Evolutionary conservation across 1,139 yeast genomes (phyloP), one percentile per base, ranked within the genome.

Genomic region (Candida frijolesensis): DNA sequence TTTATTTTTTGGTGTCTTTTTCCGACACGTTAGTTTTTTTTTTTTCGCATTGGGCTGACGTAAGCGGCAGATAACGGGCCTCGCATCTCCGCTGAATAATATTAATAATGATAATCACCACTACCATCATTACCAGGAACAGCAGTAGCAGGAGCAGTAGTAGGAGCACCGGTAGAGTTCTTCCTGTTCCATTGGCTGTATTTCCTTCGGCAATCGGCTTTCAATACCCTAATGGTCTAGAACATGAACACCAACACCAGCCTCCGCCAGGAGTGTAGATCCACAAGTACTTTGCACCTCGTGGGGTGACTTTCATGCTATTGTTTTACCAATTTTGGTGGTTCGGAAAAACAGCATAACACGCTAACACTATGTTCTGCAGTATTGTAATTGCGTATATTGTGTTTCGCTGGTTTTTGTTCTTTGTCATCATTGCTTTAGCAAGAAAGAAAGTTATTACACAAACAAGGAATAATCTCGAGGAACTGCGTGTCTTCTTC

Each of bases 381-480:
- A 25, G 8, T 25, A 6, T 25, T 25, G 10, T 9, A 25, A 25
- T 25, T 25, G 29, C 7, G 29, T 25, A 25, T 9, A 25, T 25
- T 9, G 29, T 25, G 29, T 25, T 8, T 25, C 10, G 29, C 29
- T 25, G 10, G 22, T 19, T 19, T 19, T 25, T 25, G 29, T 9
- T 25, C 10, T 25, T 25, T 6, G 29, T 25, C 29, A 6, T 25
- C 29, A 25, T 25, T 9, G 37, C 18, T 34, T 3, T 19, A 19
- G 22, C 22, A 19, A 19, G 4, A 19, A 19, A 19, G 4, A 19
- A 19, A 19, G 22, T 19, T 19, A 2, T 38, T 19, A 38, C 42
- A 38, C 42, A 38, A 38, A 38, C 30, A 38, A 38, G 42, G 42
- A 38, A 19, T 19, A 38, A 38, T 38, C 32, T 38, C 42, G 42